phyloP scores from a whole-genome alignment of 2,329 filamentous ascomycete species.

The Diaporthe aspalathi region DNA sequence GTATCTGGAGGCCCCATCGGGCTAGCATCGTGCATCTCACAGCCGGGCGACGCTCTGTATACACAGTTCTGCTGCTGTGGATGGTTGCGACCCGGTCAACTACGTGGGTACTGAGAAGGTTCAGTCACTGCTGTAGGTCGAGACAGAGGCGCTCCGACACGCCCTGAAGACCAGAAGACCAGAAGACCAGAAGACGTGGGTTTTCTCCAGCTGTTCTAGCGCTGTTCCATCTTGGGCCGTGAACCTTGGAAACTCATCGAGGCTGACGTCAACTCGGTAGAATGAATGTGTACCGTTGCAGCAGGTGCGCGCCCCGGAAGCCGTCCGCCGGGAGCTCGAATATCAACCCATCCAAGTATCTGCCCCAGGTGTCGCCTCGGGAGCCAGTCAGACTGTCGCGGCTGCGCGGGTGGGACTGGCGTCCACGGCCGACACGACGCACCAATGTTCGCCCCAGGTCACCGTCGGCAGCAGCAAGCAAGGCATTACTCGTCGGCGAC shows the following conservation, averaged over 20 bases:
- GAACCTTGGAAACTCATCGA: constrained; percentile 8
- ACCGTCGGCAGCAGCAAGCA: not conserved
- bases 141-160: constrained; percentile 10
- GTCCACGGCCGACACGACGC: too few relatives aligned
- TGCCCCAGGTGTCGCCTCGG: not conserved
- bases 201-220: constrained; percentile 19
- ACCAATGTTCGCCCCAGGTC: not conserved
- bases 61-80: not conserved
- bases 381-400: too few relatives aligned
- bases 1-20: constrained; percentile 19
- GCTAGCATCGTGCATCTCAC: constrained; percentile 28
- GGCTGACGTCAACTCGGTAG: not conserved
- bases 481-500: not conserved
- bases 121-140: too few relatives aligned
- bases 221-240: constrained; percentile 4
- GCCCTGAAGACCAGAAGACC: too few relatives aligned
- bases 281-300: not conserved
- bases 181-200: too few relatives aligned
- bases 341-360: too few relatives aligned
- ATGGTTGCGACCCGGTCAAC: not conserved
- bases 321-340: not conserved
- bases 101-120: not conserved
- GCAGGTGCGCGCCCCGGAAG: not conserved
- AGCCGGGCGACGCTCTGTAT: constrained; percentile 5
- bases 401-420: too few relatives aligned